These are phyloP conservation scores for Pseudoperonospora humuli DNA, from an alignment of 352 stramenopile genomes.

Conservation along the genomic window DNA sequence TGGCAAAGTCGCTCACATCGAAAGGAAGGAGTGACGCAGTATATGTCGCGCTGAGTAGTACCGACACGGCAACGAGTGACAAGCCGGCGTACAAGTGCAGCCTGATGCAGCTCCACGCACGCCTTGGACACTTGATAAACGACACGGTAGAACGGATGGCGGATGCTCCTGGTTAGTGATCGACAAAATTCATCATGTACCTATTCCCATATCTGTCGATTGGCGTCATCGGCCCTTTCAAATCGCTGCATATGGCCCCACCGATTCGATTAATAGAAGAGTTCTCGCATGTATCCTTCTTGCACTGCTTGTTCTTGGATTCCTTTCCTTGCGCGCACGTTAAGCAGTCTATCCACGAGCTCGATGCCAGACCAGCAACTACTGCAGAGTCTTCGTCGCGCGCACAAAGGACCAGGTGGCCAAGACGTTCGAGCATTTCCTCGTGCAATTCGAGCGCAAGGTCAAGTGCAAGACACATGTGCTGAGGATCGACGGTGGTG, in stretches of 20 bases:
- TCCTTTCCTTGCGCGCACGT: too few relatives aligned
- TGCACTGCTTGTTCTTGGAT: too few relatives aligned
- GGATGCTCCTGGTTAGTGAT: background rate
- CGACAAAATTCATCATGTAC: too few relatives aligned
- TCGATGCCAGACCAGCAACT: too few relatives aligned
- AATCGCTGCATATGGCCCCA: too few relatives aligned
- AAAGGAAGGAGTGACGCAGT: background rate
- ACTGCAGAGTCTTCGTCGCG: constrained; percentile 8
- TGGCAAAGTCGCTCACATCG: background rate
- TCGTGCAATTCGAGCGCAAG: background rate
- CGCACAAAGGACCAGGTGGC: constrained; percentile 2
- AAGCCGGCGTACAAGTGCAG: too few relatives aligned
- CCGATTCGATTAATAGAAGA: background rate
- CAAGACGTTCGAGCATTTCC: constrained; percentile 4
- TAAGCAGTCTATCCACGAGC: too few relatives aligned
- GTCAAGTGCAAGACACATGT: constrained; percentile 5
- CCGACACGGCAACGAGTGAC: too few relatives aligned
- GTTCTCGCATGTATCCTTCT: too few relatives aligned
- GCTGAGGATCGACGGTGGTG: constrained; percentile 8
- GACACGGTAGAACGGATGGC: constrained; percentile 3
- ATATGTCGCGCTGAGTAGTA: background rate
- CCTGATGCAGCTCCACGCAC: too few relatives aligned
- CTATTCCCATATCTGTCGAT: too few relatives aligned
- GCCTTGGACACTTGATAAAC: too few relatives aligned
- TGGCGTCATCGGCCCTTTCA: constrained; percentile 2